Evolutionary conservation across 2,329 filamentous ascomycete genomes (phyloP).

Genomic region (Apiospora phragmitis): DNA sequence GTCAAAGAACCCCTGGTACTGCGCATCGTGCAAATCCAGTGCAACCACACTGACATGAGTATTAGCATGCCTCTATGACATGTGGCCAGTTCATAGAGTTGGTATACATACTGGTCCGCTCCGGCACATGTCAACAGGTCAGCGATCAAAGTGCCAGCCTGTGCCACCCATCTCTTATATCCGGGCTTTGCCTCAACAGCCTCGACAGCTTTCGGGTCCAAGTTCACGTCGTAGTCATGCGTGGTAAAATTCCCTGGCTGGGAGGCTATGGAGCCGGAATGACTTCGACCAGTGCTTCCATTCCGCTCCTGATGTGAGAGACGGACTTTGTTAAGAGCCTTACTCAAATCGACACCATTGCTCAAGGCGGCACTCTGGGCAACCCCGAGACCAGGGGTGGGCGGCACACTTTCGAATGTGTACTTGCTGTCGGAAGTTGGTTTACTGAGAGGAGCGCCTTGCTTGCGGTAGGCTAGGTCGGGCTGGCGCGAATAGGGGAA

Average conservation of each 20-base stretch:
- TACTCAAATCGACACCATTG: conserved; percentile 73
- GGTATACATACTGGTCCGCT: conserved; percentile 76
- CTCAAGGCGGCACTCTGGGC: conserved; percentile 64
- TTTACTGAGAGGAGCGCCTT: conserved; percentile 82
- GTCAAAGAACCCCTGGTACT: conserved; percentile 99
- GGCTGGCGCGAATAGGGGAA: conserved; percentile 97
- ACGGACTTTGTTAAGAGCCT: conserved; percentile 68
- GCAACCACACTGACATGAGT: conserved; percentile 70
- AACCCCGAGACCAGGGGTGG: conserved; percentile 76
- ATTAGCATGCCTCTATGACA: not conserved
- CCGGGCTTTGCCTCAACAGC: conserved; percentile 77
- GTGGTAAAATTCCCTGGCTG: conserved; percentile 55
- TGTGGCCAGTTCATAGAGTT: conserved; percentile 24
- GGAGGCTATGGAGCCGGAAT: conserved; percentile 42
- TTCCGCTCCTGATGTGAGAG: conserved; percentile 25
- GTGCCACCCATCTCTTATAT: conserved; percentile 98
- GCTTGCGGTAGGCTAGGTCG: conserved; percentile 95
- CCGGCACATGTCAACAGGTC: conserved; percentile 94
- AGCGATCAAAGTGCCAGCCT: conserved; percentile 91
- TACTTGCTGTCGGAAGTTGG: conserved; percentile 62
- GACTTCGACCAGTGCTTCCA: conserved; percentile 31
- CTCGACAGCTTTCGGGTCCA: conserved; percentile 40
- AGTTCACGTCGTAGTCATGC: conserved; percentile 48
- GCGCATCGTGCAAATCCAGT: conserved; percentile 93
- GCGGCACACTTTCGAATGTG: conserved; percentile 90